Conservation (phyloP, 352 stramenopile genomes). For the Globisporangium nagaii region DNA sequence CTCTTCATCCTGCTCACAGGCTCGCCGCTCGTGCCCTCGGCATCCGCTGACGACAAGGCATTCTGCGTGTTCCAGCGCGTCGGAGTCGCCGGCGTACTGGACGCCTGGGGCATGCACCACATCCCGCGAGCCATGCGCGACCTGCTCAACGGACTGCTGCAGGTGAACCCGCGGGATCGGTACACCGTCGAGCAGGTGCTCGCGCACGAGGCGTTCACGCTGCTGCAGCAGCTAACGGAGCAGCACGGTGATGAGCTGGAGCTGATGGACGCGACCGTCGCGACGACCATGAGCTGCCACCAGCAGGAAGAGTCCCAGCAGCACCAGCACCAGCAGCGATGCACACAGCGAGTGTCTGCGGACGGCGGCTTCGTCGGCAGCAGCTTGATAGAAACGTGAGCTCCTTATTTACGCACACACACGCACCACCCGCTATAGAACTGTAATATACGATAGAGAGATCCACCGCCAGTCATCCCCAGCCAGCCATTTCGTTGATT, state of each 20-base stretch:
- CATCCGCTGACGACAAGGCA: conserved; percentile 20
- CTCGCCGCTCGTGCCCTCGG: conserved; percentile 30
- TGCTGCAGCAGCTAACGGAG: not conserved
- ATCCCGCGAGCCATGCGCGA: not conserved
- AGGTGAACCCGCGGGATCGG: conserved; percentile 15
- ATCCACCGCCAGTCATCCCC: too few relatives aligned
- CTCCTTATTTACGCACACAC: not conserved
- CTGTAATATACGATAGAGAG: not conserved
- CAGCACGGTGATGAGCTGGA: not conserved
- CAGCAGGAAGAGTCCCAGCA: not conserved
- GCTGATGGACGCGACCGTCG: not conserved
- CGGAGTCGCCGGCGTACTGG: conserved; percentile 27
- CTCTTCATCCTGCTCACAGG: conserved; percentile 60
- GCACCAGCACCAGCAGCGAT: not conserved
- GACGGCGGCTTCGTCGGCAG: not conserved
- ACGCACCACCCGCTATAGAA: too few relatives aligned
- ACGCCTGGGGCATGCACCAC: conserved; percentile 19
- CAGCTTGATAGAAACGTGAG: conserved; percentile 2
- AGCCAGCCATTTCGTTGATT: not conserved
- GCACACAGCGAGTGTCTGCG: not conserved
- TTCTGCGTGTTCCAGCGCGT: conserved; percentile 22
- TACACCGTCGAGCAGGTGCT: not conserved
- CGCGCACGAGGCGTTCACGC: not conserved
- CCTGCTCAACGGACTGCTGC: conserved; percentile 16
- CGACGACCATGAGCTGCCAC: not conserved